Evolutionary conservation across 148 eudicot genomes (phyloP), one percentile per base, ranked within the genome.

Genomic region (Vaccinium corymbosum): DNA sequence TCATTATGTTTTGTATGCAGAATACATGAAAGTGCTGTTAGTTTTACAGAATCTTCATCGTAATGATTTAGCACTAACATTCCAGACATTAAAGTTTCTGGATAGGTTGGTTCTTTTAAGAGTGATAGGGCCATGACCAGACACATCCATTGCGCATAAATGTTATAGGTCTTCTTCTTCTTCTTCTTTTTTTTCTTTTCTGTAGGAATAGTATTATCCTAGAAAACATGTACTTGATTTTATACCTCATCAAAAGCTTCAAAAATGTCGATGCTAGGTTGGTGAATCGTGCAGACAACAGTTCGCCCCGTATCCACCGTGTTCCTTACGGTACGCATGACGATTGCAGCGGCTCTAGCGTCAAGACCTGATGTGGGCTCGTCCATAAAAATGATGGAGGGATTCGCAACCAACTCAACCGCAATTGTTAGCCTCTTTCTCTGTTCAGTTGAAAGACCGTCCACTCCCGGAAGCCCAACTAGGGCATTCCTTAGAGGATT

Each of bases 181-280:
- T 51, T 51, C 53, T 51, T 9, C 32, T 51, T 51, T 38, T 38
- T 38, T 38, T 3, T 51, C 3, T 38, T 38, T 38, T 3, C 46
- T 5, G 6, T 42, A 42, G 15, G 72, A 3, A 12, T 25, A 66
- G 6, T 38, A 68, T 27, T 29, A 29, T 73, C 50, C 49, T 5
- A 2, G 9, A 61, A 25, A 22, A 20, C 10, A 4, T 17, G 25
- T 5, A 61, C 55, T 9, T 73, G 22, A 61, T 52, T 8, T 78
- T 25, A 53, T 83, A 89, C 91, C 91, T 89, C 91, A 76, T 89
- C 91, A 70, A 89, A 89, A 71, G 91, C 86, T 87, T 89, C 91
- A 79, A 89, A 89, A 17, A 89, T 85, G 76, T 89, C 88, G 22
- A 85, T 85, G 80, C 90, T 86, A 53, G 89, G 89, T 82, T 87